These are phyloP conservation scores for Mycena venus DNA, from an alignment of 768 basidiomycete species.

Conservation along the genomic window DNA sequence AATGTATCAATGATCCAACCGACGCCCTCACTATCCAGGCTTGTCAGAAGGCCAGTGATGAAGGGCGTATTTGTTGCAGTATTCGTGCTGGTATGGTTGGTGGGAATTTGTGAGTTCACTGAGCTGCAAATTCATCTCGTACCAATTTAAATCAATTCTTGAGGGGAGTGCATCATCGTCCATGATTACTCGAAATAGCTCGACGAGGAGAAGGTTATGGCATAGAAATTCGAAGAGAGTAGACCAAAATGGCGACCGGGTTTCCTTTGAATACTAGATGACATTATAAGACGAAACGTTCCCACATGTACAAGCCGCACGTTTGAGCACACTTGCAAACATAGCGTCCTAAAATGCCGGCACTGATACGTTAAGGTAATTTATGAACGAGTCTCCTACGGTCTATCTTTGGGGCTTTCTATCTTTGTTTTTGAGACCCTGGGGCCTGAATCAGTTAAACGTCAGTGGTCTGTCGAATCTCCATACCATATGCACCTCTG, in stretches of 20 bases:
- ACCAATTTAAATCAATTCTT: not conserved
- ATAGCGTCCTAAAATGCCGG: no score
- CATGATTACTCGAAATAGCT: constrained; percentile 59
- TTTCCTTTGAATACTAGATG: no score
- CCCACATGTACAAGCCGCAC: no score
- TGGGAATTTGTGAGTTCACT: constrained; percentile 59
- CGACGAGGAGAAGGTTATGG: constrained; percentile 56
- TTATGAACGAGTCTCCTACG: no score
- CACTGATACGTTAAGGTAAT: no score
- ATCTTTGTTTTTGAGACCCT: no score
- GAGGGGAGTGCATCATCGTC: constrained; percentile 64
- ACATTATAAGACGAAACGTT: no score
- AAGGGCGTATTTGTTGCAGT: constrained; percentile 57
- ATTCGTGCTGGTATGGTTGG: constrained; percentile 60
- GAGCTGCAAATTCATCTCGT: not conserved
- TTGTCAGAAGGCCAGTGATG: constrained; percentile 55
- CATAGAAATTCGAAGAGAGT: constrained; percentile 49
- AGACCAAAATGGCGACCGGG: constrained; percentile 47
- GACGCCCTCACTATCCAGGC: constrained; percentile 45
- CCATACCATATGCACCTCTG: no score
- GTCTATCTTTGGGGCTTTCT: no score
- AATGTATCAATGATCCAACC: constrained; percentile 51
- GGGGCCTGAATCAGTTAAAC: no score
- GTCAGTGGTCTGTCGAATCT: no score
- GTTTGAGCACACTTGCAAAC: no score